Evolutionary conservation across 2,329 filamentous ascomycete genomes (phyloP), one percentile per base, ranked within the genome.

Genomic region (Pseudogymnoascus verrucosus): DNA sequence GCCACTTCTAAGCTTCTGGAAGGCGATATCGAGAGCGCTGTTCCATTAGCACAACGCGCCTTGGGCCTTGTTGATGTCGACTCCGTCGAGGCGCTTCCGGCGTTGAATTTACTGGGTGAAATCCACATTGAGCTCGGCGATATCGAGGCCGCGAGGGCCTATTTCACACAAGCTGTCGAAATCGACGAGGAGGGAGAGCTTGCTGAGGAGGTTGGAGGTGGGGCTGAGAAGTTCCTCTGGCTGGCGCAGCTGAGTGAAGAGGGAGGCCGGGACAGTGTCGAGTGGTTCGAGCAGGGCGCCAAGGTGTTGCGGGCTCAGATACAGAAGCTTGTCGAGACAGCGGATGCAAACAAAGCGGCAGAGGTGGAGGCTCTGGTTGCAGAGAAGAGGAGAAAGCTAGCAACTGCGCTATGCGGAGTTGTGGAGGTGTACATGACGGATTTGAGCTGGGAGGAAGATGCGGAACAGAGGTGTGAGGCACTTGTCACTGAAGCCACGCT

Each of bases 361-460:
- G 76, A 74, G 64, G 74, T 69, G 65, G 71, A 75, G 61, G 68
- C 73, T 23, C 66, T 78, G 23, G 71, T 86, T 42, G 83, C 87
- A 28, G 90, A 92, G 75, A 90, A 91, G 79, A 89, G 89, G 74
- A 81, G 82, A 68, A 95, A 95, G 76, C 81, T 98, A 37, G 91
- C 92, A 1, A 91, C 91, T 69, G 91, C 93, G n/a, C 82, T 99
- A 37, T 99, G 96, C 76, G 91, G 90, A 28, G 91, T 98, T 65
- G 88, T 91, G 5, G 95, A 99, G 78, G 91, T 99, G 60, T 99
- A 97, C 80, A 99, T 99, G 95, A 99, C 95, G 10, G 95, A 99
- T 78, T 78, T 98, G 70, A 95, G 90, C 71, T 95, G 84, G 91
- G 93, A 97, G 76, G 86, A 87, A 62, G 92, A 97, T 72, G 95